phyloP scores from a whole-genome alignment of 257 asterid species.

The Solanum paucissectum region DNA sequence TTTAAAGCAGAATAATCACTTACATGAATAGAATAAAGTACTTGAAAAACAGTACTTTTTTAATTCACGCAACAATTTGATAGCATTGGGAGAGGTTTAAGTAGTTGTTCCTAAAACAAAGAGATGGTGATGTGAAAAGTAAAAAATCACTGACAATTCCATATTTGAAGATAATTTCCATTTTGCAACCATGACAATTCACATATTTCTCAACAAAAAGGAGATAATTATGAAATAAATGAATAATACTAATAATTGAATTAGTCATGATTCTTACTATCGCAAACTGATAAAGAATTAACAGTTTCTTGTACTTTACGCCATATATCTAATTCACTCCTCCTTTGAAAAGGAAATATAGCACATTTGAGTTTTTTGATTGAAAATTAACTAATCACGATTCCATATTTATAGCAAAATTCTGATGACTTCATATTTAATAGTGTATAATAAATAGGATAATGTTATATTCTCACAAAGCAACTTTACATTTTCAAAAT shows the following conservation, averaged over 20 bases:
- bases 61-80: background rate
- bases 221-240: background rate
- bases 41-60: background rate
- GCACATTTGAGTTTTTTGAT: background rate
- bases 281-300: background rate
- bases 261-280: background rate
- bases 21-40: background rate
- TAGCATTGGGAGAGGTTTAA: background rate
- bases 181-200: background rate
- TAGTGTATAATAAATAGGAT: background rate
- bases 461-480: background rate
- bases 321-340: background rate
- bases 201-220: background rate
- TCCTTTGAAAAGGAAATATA: background rate
- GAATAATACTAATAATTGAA: background rate
- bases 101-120: background rate
- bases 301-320: background rate
- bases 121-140: background rate
- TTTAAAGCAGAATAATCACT: background rate
- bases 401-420: background rate
- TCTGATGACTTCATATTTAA: background rate
- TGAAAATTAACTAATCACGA: background rate
- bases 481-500: background rate
- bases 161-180: background rate
- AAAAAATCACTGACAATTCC: background rate